These are phyloP conservation scores for Kondoa malvinella DNA, from an alignment of 768 basidiomycete species.

Conservation along the genomic window DNA sequence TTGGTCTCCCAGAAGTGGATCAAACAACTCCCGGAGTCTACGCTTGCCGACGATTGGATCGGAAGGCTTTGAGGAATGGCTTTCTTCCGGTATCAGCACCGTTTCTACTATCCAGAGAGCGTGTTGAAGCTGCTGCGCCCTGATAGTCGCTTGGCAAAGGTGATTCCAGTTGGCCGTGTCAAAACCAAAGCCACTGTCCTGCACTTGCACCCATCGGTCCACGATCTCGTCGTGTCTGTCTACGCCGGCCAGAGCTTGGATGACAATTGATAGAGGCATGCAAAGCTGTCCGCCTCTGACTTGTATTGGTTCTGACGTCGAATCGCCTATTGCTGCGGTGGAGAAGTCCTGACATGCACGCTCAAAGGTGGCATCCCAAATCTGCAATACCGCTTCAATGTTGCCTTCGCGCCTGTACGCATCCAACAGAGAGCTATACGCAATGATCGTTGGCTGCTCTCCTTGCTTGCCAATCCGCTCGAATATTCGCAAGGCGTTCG, in stretches of 20 bases:
- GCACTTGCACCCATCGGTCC: constrained; percentile 49
- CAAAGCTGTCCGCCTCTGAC: constrained; percentile 46
- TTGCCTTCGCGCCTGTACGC: too few species aligned
- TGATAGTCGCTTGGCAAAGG: constrained; percentile 53
- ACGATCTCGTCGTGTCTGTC: constrained; percentile 49
- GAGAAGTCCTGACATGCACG: not conserved
- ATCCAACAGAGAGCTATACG: too few species aligned
- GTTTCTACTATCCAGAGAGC: constrained; percentile 68
- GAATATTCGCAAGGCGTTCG: too few species aligned
- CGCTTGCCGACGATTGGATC: not conserved
- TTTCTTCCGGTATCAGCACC: constrained; percentile 37
- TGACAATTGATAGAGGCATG: constrained; percentile 60
- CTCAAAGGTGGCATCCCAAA: too few species aligned
- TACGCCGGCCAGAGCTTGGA: constrained; percentile 52
- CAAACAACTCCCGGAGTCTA: not conserved
- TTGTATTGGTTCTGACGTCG: not conserved
- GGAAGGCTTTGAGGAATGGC: not conserved
- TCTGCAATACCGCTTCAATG: too few species aligned
- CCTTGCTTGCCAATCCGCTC: too few species aligned
- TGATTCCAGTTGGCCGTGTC: constrained; percentile 88
- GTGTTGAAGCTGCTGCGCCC: constrained; percentile 62
- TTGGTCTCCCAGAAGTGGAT: not conserved
- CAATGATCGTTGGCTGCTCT: too few species aligned
- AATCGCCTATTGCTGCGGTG: constrained; percentile 23
- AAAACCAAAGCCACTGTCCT: constrained; percentile 50